Conservation (phyloP, 2,329 filamentous ascomycete genomes). For the Harringtonia lauricola region DNA sequence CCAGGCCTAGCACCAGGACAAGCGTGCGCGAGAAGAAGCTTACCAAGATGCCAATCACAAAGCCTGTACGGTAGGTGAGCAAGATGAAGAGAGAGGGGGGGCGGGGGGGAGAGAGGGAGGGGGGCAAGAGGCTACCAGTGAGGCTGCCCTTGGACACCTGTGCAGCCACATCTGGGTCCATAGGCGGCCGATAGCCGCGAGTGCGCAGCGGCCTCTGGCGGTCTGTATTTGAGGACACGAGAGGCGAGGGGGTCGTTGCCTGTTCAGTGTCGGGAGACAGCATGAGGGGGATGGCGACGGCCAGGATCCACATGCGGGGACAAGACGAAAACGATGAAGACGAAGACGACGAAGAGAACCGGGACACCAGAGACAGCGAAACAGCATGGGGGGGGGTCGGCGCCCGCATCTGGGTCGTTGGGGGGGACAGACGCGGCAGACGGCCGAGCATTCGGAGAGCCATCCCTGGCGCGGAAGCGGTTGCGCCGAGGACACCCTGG, state of each 20-base stretch:
- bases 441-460: too few species aligned
- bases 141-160: constrained; percentile 45
- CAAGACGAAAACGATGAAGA: constrained; percentile 4
- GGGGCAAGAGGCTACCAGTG: constrained; percentile 24
- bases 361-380: neutral
- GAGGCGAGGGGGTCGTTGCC: too few species aligned
- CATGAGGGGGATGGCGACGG: constrained; percentile 4
- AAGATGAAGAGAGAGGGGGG: neutral
- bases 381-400: neutral
- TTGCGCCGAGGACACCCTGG: too few species aligned
- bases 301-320: constrained; percentile 3
- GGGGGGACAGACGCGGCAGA: too few species aligned
- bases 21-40: constrained; percentile 62
- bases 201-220: neutral
- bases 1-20: constrained; percentile 53
- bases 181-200: constrained; percentile 2
- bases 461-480: too few species aligned
- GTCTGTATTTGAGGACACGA: too few species aligned
- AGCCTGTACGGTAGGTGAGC: constrained; percentile 29
- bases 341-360: neutral
- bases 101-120: neutral
- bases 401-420: neutral
- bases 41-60: constrained; percentile 52
- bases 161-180: constrained; percentile 25
- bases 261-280: neutral